Evolutionary conservation across 139 green algal genomes (phyloP), one percentile per base, ranked within the genome.

Genomic region (Pleodorina starrii): DNA sequence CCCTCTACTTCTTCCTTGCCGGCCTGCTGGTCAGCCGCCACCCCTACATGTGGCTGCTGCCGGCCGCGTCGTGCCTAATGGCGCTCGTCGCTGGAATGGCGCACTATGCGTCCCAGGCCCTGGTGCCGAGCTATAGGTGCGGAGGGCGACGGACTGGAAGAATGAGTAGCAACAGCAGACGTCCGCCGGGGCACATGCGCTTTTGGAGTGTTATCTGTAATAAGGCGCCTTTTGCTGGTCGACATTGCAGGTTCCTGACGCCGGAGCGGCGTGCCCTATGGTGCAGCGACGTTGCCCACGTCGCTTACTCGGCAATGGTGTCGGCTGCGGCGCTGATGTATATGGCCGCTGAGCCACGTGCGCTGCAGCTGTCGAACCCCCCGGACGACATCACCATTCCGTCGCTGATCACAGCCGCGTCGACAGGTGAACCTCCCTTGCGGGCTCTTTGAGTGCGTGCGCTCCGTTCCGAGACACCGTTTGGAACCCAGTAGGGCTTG

Each of bases 1-100:
- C 90, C 5, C 36, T 98, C 1, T 98, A 98, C 93, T 97, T 96
- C 91, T 97, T 98, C 92, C 91, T 98, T 60, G 94, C 94, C 0
- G 96, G 96, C 29, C 84, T 97, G 17, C 87, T 95, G 1, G 95
- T 98, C 25, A 89, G 84, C 75, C 90, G 91, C 29, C 92, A 95
- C 60, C 93, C 87, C 25, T 77, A 93, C 90, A 92, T 98, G 84
- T 97, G 93, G 94, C 66, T 97, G 35, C 91, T 96, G 86, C 96
- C 96, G 11, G 32, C 93, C 11, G 90, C 94, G 16, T 96, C 94
- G 3, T 91, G 90, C 27, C 57, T 73, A 14, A 92, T 91, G 36
- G 94, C 90, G 7, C 29, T 86, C 27, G 76, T 91, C 35, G 38
- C 76, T 19, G 35, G 7, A 21, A 46, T 38, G 14, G 60, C 91